These are phyloP conservation scores for Zygnema circumcarinatum DNA, from an alignment of 139 green algal genomes.

Conservation along the genomic window DNA sequence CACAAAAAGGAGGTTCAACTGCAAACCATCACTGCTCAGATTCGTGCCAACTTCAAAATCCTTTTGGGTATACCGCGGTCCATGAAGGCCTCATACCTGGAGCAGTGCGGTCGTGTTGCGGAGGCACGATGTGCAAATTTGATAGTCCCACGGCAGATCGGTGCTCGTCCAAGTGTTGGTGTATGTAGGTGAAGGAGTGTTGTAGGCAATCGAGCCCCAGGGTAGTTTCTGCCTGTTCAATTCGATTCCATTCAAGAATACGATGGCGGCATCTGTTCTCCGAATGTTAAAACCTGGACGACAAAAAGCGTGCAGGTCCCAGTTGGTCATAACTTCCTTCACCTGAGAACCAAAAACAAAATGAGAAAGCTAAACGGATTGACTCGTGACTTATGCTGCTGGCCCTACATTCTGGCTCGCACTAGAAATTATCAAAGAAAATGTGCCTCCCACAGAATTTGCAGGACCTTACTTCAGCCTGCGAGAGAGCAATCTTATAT, in stretches of 20 bases:
- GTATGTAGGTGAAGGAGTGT: neutral
- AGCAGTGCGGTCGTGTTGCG: neutral
- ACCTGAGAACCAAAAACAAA: no score
- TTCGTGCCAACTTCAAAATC: neutral
- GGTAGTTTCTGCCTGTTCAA: conserved; percentile 32
- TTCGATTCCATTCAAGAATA: conserved; percentile 40
- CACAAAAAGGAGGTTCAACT: neutral
- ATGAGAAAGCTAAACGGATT: no score
- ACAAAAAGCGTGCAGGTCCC: no score
- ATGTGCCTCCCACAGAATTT: no score
- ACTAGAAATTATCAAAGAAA: no score
- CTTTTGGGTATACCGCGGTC: no score
- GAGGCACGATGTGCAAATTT: neutral
- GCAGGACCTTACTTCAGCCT: no score
- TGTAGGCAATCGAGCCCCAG: neutral
- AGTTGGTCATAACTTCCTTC: no score
- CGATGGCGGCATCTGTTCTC: conserved; percentile 26
- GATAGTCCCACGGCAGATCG: neutral
- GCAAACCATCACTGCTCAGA: neutral
- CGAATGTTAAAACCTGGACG: conserved; percentile 21
- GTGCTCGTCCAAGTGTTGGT: neutral
- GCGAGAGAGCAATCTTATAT: no score
- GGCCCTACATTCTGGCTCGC: no score
- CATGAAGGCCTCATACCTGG: no score
- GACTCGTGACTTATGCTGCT: no score